Percentiles rank a stretch among this genome's conserved stretches.
phyloP scores from a whole-genome alignment of 2,329 filamentous ascomycete genomes.

The Fusarium sp. region DNA sequence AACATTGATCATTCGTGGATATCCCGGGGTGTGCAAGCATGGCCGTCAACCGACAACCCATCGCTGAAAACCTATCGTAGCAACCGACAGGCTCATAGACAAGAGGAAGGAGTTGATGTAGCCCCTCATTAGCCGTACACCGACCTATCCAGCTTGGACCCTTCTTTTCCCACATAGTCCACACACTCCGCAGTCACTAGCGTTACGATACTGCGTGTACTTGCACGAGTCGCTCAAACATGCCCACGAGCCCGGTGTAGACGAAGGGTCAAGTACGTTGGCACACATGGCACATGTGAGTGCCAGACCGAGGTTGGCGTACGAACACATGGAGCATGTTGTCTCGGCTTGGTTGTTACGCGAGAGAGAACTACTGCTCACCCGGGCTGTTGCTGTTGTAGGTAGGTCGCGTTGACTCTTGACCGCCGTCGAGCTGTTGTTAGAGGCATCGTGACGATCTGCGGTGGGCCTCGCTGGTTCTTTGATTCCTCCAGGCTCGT shows the following conservation, averaged over 20 bases:
- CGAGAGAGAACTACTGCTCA: neutral
- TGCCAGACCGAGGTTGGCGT: slow-evolving; percentile 65
- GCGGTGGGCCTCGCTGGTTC: neutral
- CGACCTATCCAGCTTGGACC: slow-evolving; percentile 10
- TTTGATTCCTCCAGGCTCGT: neutral
- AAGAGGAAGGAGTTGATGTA: neutral
- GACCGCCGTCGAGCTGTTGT: neutral
- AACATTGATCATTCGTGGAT: neutral
- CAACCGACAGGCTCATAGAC: neutral
- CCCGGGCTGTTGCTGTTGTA: neutral
- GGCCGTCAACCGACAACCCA: neutral
- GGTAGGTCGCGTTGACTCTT: neutral
- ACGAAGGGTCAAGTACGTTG: slow-evolving; percentile 71
- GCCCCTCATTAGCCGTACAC: neutral
- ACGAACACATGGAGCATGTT: slow-evolving; percentile 74
- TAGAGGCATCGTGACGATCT: neutral
- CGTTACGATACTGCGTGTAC: slow-evolving; percentile 72
- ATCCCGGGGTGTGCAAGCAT: no score
- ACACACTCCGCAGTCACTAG: slow-evolving; percentile 76
- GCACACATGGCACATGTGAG: slow-evolving; percentile 76
- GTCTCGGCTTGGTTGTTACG: neutral
- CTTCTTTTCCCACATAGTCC: slow-evolving; percentile 72
- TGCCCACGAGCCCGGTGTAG: slow-evolving; percentile 70
- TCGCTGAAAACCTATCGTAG: neutral
- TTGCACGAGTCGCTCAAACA: slow-evolving; percentile 69